Conservation (phyloP, 2,329 filamentous ascomycete genomes). For the Ceratocystiopsis sp. region DNA sequence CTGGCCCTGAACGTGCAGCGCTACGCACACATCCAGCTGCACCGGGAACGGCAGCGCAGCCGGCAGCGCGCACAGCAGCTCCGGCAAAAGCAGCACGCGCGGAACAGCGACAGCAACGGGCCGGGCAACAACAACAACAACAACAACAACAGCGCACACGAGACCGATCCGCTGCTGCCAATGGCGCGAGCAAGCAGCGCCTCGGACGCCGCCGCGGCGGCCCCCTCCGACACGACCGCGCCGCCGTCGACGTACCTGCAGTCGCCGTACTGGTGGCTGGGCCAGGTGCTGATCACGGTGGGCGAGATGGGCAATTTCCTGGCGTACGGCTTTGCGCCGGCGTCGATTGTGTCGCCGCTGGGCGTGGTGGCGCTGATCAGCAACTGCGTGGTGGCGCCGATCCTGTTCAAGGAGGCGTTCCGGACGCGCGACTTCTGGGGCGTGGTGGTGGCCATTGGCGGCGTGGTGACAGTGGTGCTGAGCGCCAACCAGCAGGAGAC, state of each 20-base stretch:
- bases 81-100: constrained; percentile 24
- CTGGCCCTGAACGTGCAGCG: constrained; percentile 92
- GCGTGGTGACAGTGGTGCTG: constrained; percentile 81
- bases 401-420: constrained; percentile 84
- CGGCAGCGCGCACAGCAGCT: constrained; percentile 37
- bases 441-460: constrained; percentile 70
- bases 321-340: constrained; percentile 92
- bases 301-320: constrained; percentile 94
- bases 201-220: constrained; percentile 14
- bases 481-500: constrained; percentile 81
- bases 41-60: constrained; percentile 47
- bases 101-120: constrained; percentile 15
- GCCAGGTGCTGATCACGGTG: constrained; percentile 79
- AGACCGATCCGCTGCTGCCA: constrained; percentile 32
- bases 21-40: constrained; percentile 79
- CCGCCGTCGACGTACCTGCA: constrained; percentile 51
- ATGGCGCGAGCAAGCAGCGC: not conserved
- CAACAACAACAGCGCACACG: constrained; percentile 20
- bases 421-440: constrained; percentile 72
- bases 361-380: constrained; percentile 94
- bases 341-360: constrained; percentile 89
- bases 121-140: constrained; percentile 12
- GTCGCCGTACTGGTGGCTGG: constrained; percentile 92
- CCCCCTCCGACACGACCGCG: constrained; percentile 2
- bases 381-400: constrained; percentile 90